Evolutionary conservation across 2,329 filamentous ascomycete species (phyloP), one percentile per base, ranked within the genome.

Genomic region (Cordyceps sp.): DNA sequence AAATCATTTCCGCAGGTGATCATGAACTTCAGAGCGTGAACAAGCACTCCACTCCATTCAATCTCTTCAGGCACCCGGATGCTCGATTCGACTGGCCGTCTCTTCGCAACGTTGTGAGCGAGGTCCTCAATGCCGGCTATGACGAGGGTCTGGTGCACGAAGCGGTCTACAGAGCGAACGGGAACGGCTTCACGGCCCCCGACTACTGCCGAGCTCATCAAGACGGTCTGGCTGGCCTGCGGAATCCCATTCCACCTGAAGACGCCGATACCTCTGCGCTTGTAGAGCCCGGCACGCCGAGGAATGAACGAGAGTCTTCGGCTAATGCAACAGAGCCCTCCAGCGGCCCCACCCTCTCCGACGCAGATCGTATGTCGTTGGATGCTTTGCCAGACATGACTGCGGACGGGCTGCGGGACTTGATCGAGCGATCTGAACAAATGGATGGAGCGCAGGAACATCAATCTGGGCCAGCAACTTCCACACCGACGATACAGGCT

Each of bases 121-220:
- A 56, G 15, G 44, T 61, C 15, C 33, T 50, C 4, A 42, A 42
- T 16, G 45, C 45, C 10, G 48, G 45, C 2, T 54, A 52, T 29
- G 62, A 73, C 15, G 58, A 67, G 27, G 69, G 72, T 10, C 61
- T 94, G 32, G 78, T 69, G 6, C 66, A 69, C 21, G 88, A 96
- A 53, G 85, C 82, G 20, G 58, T 90, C 0, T 94, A 83, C 50
- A 74, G 88, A 33, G 82, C 82, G 44, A 79, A 83, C 45, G 82
- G 83, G 34, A 67, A 68, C 33, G 44, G 54, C 5, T 50, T 58
- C 3, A 57, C 62, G 18, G 74, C 83, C 6, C 60, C 64, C 22
- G 80, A 90, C 34, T 96, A 96, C 49, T 90, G 81, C 47, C 62
- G 61, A 34, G 70, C 74, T 12, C 70, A 80, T 37, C 58, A 53